A percentile compares a stretch with the other conserved stretches of the same genome.
Conservation (phyloP, 192 early-diverging fungal species). For the Cetraspora pellucida region DNA sequence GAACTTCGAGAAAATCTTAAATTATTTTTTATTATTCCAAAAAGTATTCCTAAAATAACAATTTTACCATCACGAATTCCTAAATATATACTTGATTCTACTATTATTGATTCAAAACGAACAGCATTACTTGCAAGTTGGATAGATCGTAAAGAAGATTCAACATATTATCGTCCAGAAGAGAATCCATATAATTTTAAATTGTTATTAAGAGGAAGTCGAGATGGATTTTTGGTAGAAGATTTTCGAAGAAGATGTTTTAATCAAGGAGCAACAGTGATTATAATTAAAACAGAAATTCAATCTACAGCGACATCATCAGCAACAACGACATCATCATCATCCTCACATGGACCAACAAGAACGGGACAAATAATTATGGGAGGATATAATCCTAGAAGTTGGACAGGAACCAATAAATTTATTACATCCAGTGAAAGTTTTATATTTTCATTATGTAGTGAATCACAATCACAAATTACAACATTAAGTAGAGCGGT, state of each 20-base stretch:
- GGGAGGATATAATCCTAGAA: slow-evolving; percentile 24
- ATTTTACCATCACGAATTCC: slow-evolving; percentile 13
- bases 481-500: slow-evolving; percentile 11
- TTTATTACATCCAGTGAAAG: slow-evolving; percentile 3
- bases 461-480: background rate
- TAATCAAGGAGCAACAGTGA: slow-evolving; percentile 1
- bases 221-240: slow-evolving; percentile 14
- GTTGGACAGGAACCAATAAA: slow-evolving; percentile 14
- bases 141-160: slow-evolving; percentile 20
- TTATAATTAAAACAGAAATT: background rate
- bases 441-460: slow-evolving; percentile 26
- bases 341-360: background rate
- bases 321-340: no score
- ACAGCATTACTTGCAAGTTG: slow-evolving; percentile 20
- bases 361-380: slow-evolving; percentile 2
- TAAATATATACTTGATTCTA: slow-evolving; percentile 6
- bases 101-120: background rate
- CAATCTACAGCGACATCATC: no score
- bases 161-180: background rate
- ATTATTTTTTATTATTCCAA: background rate
- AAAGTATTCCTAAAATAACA: background rate
- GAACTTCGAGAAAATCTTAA: slow-evolving; percentile 8
- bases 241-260: slow-evolving; percentile 11
- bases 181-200: slow-evolving; percentile 17
- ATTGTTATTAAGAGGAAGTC: slow-evolving; percentile 1